These are phyloP conservation scores for Pseudognaphalium luteoalbum DNA, from an alignment of 129 eudicot species.

Conservation along the genomic window DNA sequence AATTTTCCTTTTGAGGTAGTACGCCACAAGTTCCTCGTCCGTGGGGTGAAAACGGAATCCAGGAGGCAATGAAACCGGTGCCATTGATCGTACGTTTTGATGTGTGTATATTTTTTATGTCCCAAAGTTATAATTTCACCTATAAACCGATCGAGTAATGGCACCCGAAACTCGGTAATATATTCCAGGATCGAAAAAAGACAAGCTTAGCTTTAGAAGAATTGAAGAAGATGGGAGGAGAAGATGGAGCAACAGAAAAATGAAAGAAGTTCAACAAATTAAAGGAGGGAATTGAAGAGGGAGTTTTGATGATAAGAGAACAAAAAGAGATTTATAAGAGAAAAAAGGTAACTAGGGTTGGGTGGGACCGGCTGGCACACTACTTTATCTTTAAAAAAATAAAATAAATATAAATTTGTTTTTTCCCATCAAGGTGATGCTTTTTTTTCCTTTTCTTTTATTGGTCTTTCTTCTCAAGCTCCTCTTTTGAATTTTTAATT, in stretches of 20 bases:
- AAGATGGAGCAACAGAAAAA: slow-evolving; percentile 15
- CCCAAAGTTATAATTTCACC: slow-evolving; percentile 15
- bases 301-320: slow-evolving; percentile 50
- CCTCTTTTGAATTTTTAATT: not conserved
- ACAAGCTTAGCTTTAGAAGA: slow-evolving; percentile 16
- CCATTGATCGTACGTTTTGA: slow-evolving; percentile 43
- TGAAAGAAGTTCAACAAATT: not conserved
- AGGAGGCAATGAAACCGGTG: slow-evolving; percentile 94
- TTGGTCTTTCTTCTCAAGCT: slow-evolving; percentile 62
- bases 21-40: slow-evolving; percentile 86
- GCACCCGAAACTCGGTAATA: slow-evolving; percentile 10
- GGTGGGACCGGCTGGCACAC: slow-evolving; percentile 22
- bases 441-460: slow-evolving; percentile 38
- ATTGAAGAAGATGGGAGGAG: slow-evolving; percentile 27
- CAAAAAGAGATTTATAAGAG: slow-evolving; percentile 45
- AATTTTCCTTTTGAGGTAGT: slow-evolving; percentile 82
- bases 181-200: not conserved
- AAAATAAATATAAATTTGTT: slow-evolving; percentile 22
- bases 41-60: slow-evolving; percentile 95
- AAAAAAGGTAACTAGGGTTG: slow-evolving; percentile 47
- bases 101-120: not conserved
- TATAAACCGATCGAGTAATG: slow-evolving; percentile 6
- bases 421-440: slow-evolving; percentile 46
- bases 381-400: slow-evolving; percentile 49
- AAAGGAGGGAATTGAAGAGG: slow-evolving; percentile 26